phyloP scores from a whole-genome alignment of 345 rosid genomes.

The Populus davidiana region DNA sequence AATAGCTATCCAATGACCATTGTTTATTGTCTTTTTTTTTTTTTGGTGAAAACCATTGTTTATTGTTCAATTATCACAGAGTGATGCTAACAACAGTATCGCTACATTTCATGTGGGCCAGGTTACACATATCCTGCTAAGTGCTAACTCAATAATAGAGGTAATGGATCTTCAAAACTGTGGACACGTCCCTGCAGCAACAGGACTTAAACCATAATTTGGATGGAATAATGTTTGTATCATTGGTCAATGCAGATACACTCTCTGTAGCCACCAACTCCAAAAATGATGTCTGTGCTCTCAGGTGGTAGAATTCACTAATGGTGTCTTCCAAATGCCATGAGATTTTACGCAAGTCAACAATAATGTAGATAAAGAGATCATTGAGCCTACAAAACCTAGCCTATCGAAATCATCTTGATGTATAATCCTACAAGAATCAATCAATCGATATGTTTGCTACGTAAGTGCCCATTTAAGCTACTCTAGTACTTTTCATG shows the following conservation, averaged over 20 bases:
- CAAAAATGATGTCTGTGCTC: neutral
- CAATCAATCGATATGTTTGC: neutral
- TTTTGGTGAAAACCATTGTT: neutral
- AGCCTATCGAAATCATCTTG: neutral
- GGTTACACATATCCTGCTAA: neutral
- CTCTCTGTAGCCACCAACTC: conserved; percentile 17
- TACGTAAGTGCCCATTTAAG: neutral
- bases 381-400: neutral
- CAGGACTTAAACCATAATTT: neutral
- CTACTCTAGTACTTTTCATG: neutral
- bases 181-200: neutral
- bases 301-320: neutral
- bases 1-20: neutral
- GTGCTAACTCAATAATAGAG: conserved; percentile 16
- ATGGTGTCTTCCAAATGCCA: neutral
- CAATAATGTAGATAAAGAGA: neutral
- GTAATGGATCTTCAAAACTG: neutral
- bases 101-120: conserved; percentile 2
- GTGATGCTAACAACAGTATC: conserved; percentile 9
- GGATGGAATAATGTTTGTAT: neutral
- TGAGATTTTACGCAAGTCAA: neutral
- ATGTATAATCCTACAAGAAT: neutral
- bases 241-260: neutral
- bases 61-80: neutral
- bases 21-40: no score